These are phyloP conservation scores for Epichloe gansuensis DNA, from an alignment of 2,329 filamentous ascomycete species.

Conservation along the genomic window DNA sequence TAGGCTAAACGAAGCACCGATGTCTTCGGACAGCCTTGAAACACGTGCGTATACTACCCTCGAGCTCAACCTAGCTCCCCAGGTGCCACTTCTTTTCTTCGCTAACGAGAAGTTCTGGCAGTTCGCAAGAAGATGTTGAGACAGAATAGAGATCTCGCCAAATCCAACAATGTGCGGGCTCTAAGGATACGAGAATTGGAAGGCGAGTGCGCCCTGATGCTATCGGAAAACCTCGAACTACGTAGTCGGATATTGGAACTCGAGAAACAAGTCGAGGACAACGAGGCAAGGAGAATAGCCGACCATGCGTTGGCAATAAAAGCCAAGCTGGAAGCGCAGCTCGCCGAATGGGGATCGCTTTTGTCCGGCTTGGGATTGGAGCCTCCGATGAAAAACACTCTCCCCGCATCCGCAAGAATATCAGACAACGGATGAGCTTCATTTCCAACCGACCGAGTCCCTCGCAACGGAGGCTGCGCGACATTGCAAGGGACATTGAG, in stretches of 20 bases:
- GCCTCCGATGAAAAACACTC: slow-evolving; percentile 40
- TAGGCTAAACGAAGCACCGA: slow-evolving; percentile 63
- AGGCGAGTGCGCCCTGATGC: slow-evolving; percentile 59
- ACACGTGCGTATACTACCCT: slow-evolving; percentile 42
- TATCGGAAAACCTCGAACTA: slow-evolving; percentile 69
- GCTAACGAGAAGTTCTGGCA: slow-evolving; percentile 20
- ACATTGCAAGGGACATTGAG: slow-evolving; percentile 44
- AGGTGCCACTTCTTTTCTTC: neutral
- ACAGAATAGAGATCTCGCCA: slow-evolving; percentile 75
- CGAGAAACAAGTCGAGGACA: slow-evolving; percentile 54
- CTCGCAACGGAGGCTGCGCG: slow-evolving; percentile 42
- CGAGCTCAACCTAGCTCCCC: neutral
- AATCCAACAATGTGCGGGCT: slow-evolving; percentile 65
- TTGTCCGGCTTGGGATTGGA: slow-evolving; percentile 54
- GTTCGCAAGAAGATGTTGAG: slow-evolving; percentile 70
- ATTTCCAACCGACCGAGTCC: slow-evolving; percentile 31
- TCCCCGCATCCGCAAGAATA: slow-evolving; percentile 27
- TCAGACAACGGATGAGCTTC: slow-evolving; percentile 30
- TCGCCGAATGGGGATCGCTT: slow-evolving; percentile 56
- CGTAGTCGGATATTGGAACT: slow-evolving; percentile 58
- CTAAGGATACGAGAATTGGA: slow-evolving; percentile 67
- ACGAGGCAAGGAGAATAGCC: slow-evolving; percentile 44
- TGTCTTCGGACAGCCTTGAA: slow-evolving; percentile 58
- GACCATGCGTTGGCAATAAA: slow-evolving; percentile 60
- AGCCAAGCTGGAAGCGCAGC: slow-evolving; percentile 57